Percentiles rank a stretch among this genome's conserved stretches.
Conservation (phyloP, 2,329 filamentous ascomycete genomes). For the Bipolaris sorokiniana region DNA sequence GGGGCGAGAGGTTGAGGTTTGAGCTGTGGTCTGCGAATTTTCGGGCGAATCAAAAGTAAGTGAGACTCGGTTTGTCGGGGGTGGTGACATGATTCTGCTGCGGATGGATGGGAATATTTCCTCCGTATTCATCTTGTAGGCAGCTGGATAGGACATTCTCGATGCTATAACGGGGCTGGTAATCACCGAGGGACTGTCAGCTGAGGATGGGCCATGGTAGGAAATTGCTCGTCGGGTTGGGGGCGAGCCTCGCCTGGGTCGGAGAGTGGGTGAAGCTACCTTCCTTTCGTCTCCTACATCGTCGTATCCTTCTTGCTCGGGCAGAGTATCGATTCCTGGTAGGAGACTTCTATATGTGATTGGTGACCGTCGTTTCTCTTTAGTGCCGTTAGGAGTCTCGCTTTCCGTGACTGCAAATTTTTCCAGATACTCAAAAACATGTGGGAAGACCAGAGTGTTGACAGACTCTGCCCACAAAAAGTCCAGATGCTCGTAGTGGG, state of each 20-base stretch:
- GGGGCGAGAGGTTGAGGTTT: slow-evolving; percentile 41
- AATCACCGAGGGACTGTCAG: slow-evolving; percentile 5
- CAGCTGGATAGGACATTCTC: slow-evolving; percentile 12
- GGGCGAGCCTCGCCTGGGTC: slow-evolving; percentile 32
- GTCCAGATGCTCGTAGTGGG: slow-evolving; percentile 95
- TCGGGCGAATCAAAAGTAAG: slow-evolving; percentile 27
- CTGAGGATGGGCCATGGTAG: slow-evolving; percentile 13
- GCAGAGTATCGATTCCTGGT: slow-evolving; percentile 28
- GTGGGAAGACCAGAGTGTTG: slow-evolving; percentile 81
- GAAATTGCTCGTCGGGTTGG: slow-evolving; percentile 19
- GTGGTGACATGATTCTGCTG: slow-evolving; percentile 31
- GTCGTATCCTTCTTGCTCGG: slow-evolving; percentile 32
- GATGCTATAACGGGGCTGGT: slow-evolving; percentile 13
- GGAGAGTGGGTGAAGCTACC: slow-evolving; percentile 25
- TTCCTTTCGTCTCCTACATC: slow-evolving; percentile 39
- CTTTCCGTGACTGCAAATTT: slow-evolving; percentile 56
- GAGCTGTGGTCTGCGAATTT: slow-evolving; percentile 38
- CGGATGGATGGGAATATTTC: slow-evolving; percentile 26
- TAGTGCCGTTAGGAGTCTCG: slow-evolving; percentile 13
- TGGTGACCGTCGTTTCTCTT: slow-evolving; percentile 37
- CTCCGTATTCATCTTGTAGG: slow-evolving; percentile 11
- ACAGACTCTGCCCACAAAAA: slow-evolving; percentile 94
- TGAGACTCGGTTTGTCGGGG: slow-evolving; percentile 23
- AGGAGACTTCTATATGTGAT: slow-evolving; percentile 37
- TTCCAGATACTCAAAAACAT: slow-evolving; percentile 88